Conservation (phyloP, 2,329 filamentous ascomycete genomes). For the Aspergillus spinulosporus region DNA sequence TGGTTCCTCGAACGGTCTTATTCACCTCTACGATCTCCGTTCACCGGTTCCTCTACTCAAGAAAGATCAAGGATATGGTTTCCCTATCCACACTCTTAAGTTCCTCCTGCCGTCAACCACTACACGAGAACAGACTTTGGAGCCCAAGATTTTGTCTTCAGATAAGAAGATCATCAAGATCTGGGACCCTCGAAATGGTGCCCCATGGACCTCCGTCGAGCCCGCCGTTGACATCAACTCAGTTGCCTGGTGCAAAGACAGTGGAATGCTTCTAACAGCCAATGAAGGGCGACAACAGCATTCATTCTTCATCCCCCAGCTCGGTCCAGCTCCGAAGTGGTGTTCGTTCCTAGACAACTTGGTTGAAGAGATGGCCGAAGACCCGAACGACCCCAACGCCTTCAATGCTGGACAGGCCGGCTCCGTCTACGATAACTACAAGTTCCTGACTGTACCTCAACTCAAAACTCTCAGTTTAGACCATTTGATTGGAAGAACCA, state of each 20-base stretch:
- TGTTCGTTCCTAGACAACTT: slow-evolving; percentile 96
- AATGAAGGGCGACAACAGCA: slow-evolving; percentile 97
- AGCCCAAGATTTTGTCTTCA: slow-evolving; percentile 79
- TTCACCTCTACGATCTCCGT: slow-evolving; percentile 89
- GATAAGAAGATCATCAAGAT: slow-evolving; percentile 98
- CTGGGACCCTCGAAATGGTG: slow-evolving; percentile 80
- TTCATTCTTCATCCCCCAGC: slow-evolving; percentile 89
- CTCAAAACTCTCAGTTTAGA: slow-evolving; percentile 81
- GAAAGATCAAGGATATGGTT: slow-evolving; percentile 96
- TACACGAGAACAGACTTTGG: slow-evolving; percentile 67
- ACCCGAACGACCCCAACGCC: slow-evolving; percentile 62
- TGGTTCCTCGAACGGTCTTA: slow-evolving; percentile 82
- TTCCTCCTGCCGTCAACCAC: slow-evolving; percentile 66
- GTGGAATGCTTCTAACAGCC: slow-evolving; percentile 92
- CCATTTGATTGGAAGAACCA: slow-evolving; percentile 87
- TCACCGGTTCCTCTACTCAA: slow-evolving; percentile 80
- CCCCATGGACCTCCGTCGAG: slow-evolving; percentile 93
- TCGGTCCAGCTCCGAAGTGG: slow-evolving; percentile 92
- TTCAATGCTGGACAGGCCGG: slow-evolving; percentile 51
- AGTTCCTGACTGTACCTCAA: slow-evolving; percentile 89
- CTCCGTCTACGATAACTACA: slow-evolving; percentile 98
- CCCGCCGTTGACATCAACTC: slow-evolving; percentile 93
- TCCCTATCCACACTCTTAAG: slow-evolving; percentile 80
- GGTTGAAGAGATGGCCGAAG: slow-evolving; percentile 97
- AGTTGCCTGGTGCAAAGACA: slow-evolving; percentile 88